phyloP scores from a whole-genome alignment of 257 asterid genomes.

The Solanum medicagineum region DNA sequence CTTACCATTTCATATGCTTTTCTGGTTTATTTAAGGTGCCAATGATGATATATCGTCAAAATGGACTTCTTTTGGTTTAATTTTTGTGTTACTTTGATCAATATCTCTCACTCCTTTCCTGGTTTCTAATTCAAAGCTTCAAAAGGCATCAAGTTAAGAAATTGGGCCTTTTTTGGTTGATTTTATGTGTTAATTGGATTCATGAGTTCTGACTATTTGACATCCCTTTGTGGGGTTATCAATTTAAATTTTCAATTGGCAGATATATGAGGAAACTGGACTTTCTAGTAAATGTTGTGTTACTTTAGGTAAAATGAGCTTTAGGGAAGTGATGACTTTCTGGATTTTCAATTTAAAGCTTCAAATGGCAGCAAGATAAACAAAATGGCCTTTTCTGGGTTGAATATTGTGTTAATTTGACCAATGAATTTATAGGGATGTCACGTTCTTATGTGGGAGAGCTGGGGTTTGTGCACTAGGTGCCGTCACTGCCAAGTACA shows the following conservation, averaged over 20 bases:
- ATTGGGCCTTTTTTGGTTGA: neutral
- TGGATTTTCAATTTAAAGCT: neutral
- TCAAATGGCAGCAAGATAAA: neutral
- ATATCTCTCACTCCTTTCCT: neutral
- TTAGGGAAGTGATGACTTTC: neutral
- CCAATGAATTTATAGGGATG: constrained; percentile 35
- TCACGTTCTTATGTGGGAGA: constrained; percentile 58
- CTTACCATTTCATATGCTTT: neutral
- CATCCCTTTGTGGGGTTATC: constrained; percentile 34
- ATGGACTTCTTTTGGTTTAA: neutral
- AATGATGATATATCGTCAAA: neutral
- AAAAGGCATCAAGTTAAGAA: neutral
- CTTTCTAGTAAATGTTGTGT: neutral
- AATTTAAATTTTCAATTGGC: neutral
- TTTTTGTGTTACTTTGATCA: neutral
- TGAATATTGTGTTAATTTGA: neutral
- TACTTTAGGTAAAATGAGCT: neutral
- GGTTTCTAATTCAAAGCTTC: neutral
- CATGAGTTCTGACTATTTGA: constrained; percentile 28
- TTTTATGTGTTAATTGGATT: neutral
- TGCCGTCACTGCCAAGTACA: constrained; percentile 52
- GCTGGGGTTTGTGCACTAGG: constrained; percentile 69
- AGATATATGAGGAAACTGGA: neutral
- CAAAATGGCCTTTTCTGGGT: neutral
- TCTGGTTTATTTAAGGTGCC: neutral